Percentiles rank a stretch among this genome's conserved stretches.
Evolutionary conservation across 257 asterid species (phyloP).

Genomic region (Paraleonurus japonicus): DNA sequence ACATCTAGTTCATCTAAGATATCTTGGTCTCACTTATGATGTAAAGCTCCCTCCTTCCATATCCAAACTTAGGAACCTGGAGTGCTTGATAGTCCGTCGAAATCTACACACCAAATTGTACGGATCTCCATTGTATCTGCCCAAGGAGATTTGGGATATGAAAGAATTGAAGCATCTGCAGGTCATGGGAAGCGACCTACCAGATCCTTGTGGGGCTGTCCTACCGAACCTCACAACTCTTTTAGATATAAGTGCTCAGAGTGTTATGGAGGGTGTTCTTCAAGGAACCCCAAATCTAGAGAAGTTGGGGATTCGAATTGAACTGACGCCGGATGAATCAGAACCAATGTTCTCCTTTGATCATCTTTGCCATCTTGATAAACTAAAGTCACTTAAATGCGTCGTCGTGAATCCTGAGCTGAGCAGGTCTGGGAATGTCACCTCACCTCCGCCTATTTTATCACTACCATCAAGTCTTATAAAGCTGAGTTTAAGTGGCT

Average conservation of each 20-base stretch:
- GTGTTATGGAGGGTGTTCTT: not conserved
- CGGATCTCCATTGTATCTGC: not conserved
- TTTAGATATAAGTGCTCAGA: not conserved
- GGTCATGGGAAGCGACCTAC: not conserved
- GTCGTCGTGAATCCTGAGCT: not conserved
- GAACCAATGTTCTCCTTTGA: not conserved
- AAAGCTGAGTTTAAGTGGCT: not conserved
- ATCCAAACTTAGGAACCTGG: not conserved
- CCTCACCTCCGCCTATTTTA: not conserved
- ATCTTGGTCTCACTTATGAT: not conserved
- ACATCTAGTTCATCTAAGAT: not conserved
- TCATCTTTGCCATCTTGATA: not conserved
- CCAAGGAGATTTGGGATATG: slow-evolving; percentile 1
- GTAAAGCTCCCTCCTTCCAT: not conserved
- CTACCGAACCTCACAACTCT: not conserved
- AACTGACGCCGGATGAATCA: not conserved
- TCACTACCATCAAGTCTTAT: not conserved
- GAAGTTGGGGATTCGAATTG: not conserved
- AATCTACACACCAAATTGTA: not conserved
- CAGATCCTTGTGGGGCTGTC: not conserved
- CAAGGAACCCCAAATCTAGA: not conserved
- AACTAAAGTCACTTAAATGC: not conserved
- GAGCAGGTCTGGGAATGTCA: not conserved
- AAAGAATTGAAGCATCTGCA: not conserved
- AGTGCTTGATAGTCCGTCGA: not conserved